Evolutionary conservation across 2,329 filamentous ascomycete genomes (phyloP), one percentile per base, ranked within the genome.

Genomic region (Penicillium sp.): DNA sequence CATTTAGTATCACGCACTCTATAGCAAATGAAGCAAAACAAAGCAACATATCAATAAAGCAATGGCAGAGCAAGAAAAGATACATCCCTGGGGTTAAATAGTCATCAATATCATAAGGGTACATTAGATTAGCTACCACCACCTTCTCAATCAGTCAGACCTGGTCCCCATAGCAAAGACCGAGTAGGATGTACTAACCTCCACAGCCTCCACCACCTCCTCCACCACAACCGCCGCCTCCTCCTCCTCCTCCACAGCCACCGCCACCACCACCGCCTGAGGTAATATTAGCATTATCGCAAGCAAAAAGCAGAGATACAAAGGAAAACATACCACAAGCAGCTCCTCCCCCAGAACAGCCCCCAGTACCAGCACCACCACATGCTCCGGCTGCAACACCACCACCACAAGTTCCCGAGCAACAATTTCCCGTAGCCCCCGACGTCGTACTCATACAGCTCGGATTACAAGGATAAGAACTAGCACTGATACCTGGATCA

Each of bases 391-490:
- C 75, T 56, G 78, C 79, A 9, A 75, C 77, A 1, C 51, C 79
- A 26, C 68, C 72, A 14, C 70, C 71, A 55, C 73, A 74, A 1
- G 73, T 73, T 6, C 82, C 80, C 1, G 73, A 71, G 37, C 72
- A 77, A 61, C 82, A 84, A 55, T 77, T 79, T 0, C 81, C 81
- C 25, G 63, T 60, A 18, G 67, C 74, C 0, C 78, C 79, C 2
- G 66, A 26, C 12, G 6, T 27, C 31, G 26, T 44, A 55, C 69
- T 75, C 71, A 78, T 77, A 58, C 77, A 82, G 2, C 68, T 66
- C 12, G 80, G 79, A 52, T 79, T 76, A 15, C 67, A 66, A 3
- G 75, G 66, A 59, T 81, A 82, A 26, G 75, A 69, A 40, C 67
- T 72, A 12, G 69, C 68, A 27, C 69, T 72, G 22, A 79, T 68